These are phyloP conservation scores for Penstemon davidsonii DNA, from an alignment of 257 asterid species.

Conservation along the genomic window DNA sequence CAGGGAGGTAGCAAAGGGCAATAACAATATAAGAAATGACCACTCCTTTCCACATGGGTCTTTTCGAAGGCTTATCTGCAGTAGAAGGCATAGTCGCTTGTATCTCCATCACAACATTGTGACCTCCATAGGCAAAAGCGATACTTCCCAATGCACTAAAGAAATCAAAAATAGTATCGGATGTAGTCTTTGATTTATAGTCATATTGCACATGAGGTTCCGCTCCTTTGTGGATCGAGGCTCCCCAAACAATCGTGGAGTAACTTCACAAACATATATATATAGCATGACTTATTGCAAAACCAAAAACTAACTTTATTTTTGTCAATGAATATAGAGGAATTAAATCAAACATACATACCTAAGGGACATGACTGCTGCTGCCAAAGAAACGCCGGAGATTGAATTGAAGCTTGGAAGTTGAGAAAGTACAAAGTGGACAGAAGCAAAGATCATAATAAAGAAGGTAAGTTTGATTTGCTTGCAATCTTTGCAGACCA, in stretches of 20 bases:
- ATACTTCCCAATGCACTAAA: constrained; percentile 39
- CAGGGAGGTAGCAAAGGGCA: constrained; percentile 38
- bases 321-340: no score
- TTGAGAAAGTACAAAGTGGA: constrained; percentile 42
- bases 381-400: constrained; percentile 41
- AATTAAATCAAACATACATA: no score
- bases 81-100: constrained; percentile 47
- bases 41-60: constrained; percentile 45
- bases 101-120: constrained; percentile 46
- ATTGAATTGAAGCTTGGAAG: constrained; percentile 44
- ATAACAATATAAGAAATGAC: constrained; percentile 31
- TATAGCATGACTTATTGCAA: neutral
- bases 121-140: constrained; percentile 45
- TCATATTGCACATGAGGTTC: constrained; percentile 35
- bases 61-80: constrained; percentile 36
- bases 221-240: constrained; percentile 36
- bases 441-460: constrained; percentile 46
- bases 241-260: constrained; percentile 41
- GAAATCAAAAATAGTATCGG: constrained; percentile 32
- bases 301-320: no score
- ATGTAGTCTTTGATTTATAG: constrained; percentile 10
- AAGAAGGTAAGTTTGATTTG: constrained; percentile 26
- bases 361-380: constrained; percentile 42
- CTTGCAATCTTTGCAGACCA: constrained; percentile 34
- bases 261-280: constrained; percentile 24